Conservation (phyloP, 202 grass and related monocot genomes). For the Bolboschoenoplectus hybrid region DNA sequence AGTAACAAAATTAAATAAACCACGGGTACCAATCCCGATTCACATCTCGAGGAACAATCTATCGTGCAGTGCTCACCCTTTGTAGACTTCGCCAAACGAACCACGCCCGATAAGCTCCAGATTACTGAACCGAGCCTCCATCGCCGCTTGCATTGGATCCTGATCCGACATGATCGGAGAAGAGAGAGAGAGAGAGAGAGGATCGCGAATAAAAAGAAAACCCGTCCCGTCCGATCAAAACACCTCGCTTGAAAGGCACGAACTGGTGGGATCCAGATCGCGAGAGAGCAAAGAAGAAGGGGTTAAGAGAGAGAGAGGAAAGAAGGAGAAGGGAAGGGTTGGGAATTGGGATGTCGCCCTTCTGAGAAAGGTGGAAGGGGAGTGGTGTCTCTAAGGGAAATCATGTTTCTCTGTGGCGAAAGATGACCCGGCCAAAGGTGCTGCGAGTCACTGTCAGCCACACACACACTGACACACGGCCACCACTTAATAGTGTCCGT, state of each 20-base stretch:
- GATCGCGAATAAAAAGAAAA: conserved; percentile 33
- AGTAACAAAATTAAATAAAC: background rate
- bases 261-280: conserved; percentile 37
- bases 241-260: conserved; percentile 32
- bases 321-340: background rate
- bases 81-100: conserved; percentile 90
- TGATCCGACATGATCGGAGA: conserved; percentile 58
- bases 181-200: background rate
- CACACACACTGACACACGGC: background rate
- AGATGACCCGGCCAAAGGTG: background rate
- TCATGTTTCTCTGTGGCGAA: background rate
- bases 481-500: background rate
- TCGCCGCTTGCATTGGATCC: conserved; percentile 61
- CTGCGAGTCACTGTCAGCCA: background rate
- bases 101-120: conserved; percentile 89
- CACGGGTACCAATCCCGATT: background rate
- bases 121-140: conserved; percentile 76
- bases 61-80: conserved; percentile 55
- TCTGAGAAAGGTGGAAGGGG: conserved; percentile 17
- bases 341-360: conserved; percentile 21
- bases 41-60: background rate
- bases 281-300: background rate
- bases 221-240: conserved; percentile 1
- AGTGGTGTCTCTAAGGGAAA: background rate
- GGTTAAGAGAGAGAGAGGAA: background rate